Conservation (phyloP, 1,284 basidiomycete species). For the Pseudozyma thailandica region DNA sequence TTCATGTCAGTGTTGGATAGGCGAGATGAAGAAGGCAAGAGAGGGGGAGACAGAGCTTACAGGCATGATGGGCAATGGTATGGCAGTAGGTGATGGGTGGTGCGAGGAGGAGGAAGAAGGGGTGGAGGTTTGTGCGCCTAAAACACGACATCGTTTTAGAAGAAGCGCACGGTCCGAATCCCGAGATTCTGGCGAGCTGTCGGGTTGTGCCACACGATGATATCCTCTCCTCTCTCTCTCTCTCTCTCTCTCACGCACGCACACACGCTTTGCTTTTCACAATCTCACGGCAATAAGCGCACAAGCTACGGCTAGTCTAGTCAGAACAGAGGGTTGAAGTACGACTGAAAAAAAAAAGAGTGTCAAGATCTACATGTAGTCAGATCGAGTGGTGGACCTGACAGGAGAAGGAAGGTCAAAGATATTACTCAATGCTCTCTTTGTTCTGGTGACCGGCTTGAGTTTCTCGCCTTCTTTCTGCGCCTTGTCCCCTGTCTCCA, state of each 20-base stretch:
- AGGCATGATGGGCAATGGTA: constrained; percentile 8
- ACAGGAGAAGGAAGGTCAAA: constrained; percentile 17
- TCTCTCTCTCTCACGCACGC: too few species aligned
- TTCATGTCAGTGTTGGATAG: background rate
- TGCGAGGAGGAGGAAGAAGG: background rate
- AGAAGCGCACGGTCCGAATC: too few species aligned
- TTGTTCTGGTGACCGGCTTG: constrained; percentile 4
- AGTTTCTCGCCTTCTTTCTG: background rate
- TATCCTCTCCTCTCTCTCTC: too few species aligned
- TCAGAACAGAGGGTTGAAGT: too few species aligned
- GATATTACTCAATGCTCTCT: constrained; percentile 24
- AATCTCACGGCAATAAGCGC: too few species aligned
- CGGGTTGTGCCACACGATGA: too few species aligned
- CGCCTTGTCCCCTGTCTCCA: background rate
- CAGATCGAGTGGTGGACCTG: background rate
- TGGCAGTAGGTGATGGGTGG: background rate
- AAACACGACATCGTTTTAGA: too few species aligned
- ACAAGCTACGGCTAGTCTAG: too few species aligned
- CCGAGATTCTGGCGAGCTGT: too few species aligned
- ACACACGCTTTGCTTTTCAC: too few species aligned
- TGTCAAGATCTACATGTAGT: background rate
- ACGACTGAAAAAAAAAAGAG: too few species aligned
- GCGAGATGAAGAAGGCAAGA: background rate
- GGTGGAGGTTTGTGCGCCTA: background rate
- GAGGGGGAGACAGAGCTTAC: constrained; percentile 4